These are phyloP conservation scores for Hanseniaspora opuntiae DNA, from an alignment of 805 yeast genomes.

Conservation along the genomic window DNA sequence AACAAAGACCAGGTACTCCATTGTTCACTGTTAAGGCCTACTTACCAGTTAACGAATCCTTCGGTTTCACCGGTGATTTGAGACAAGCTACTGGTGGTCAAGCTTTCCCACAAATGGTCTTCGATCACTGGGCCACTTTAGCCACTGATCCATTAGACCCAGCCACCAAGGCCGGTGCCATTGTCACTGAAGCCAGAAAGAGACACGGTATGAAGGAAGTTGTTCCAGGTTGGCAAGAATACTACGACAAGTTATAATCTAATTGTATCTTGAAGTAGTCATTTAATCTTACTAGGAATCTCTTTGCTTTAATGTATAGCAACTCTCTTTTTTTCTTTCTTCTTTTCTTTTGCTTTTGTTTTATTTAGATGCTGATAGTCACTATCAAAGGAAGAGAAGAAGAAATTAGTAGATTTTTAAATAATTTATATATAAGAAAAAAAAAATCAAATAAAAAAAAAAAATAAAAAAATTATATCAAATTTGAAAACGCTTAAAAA, in stretches of 20 bases:
- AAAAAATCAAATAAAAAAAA: background rate
- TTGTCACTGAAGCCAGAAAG: constrained; percentile 63
- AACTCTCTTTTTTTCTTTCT: background rate
- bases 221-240: constrained; percentile 99
- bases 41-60: constrained; percentile 99
- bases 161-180: constrained; percentile 53
- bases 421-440: constrained; percentile 1
- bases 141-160: constrained; percentile 87
- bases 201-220: constrained; percentile 93
- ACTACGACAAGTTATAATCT: constrained; percentile 75
- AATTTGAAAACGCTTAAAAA: background rate
- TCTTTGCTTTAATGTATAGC: background rate
- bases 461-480: background rate
- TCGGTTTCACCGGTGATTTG: constrained; percentile 99
- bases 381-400: too few relatives aligned
- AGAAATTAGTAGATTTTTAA: background rate
- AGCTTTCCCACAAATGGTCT: constrained; percentile 99
- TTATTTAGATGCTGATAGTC: too few relatives aligned
- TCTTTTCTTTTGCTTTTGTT: background rate
- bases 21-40: constrained; percentile 98
- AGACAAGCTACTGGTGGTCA: constrained; percentile 99
- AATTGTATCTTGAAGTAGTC: background rate
- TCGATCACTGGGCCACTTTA: constrained; percentile 94
- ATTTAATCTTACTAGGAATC: background rate
- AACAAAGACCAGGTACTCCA: constrained; percentile 99